Evolutionary conservation across 176 grass and related monocot species (phyloP), one percentile per base, ranked within the genome.

Genomic region (Areca catechu): DNA sequence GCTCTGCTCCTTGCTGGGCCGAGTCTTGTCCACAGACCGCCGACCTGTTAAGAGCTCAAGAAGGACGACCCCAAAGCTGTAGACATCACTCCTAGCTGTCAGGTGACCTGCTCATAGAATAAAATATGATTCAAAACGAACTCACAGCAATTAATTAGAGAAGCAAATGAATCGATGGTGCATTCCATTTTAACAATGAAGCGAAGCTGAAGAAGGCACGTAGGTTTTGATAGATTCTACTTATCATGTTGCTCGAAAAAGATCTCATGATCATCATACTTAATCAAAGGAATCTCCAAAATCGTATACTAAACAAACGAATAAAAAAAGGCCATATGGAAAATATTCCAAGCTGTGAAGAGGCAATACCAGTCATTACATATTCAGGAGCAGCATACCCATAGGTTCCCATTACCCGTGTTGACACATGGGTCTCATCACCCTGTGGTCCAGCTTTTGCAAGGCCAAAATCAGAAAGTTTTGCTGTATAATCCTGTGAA

Each of bases 361-460:
- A 48, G 34, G n/a, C 55, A 12, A 23, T 82, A 98, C 93, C 93
- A 5, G 93, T 98, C 93, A 98, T 98, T 66, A 98, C 93, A 68
- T 98, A 98, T 88, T 98, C 93, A 25, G 93, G 93, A 15, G 93
- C 93, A 53, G 93, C 93, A 83, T 98, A 98, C 48, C 93, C 93
- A 37, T 85, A 98, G 68, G 93, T 98, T 71, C 93, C 93, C 93
- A 98, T 98, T 21, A 98, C 87, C 56, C 93, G 70, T 18, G 93
- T 98, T 49, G 93, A 98, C 25, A 98, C 93, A 80, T 98, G 93
- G 20, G 93, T 98, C 66, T 98, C 81, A 67, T 98, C 93, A 61
- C 93, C 93, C 76, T 92, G 80, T 25, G 93, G 93, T 15, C 93
- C 93, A 69, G 84, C 93, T 74, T 98, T 98, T 67, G 93, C 93